phyloP scores from a whole-genome alignment of 768 basidiomycete genomes.

The Daedalea quercina region DNA sequence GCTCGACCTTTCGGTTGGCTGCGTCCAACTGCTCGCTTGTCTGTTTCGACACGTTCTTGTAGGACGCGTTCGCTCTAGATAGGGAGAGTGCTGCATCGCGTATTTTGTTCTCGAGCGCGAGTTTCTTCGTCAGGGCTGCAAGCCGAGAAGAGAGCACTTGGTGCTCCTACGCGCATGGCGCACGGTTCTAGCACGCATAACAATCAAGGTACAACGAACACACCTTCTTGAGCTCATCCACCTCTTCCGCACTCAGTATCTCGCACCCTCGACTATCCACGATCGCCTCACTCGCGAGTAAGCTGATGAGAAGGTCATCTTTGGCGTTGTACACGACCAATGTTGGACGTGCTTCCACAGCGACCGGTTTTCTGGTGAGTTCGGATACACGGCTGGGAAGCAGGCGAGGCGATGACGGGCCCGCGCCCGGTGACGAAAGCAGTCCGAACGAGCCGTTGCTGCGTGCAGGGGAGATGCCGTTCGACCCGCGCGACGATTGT shows the following conservation, averaged over 20 bases:
- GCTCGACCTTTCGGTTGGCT: constrained; percentile 67
- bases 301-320: constrained; percentile 83
- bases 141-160: constrained; percentile 60
- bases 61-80: constrained; percentile 53
- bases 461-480: constrained; percentile 17
- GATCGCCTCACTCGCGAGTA: constrained; percentile 89
- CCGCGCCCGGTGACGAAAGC: constrained; percentile 28
- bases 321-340: constrained; percentile 48
- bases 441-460: constrained; percentile 21
- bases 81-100: constrained; percentile 80
- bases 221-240: constrained; percentile 67
- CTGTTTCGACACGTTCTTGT: constrained; percentile 56
- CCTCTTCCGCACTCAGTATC: constrained; percentile 67
- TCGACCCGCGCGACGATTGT: constrained; percentile 18
- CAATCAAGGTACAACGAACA: constrained; percentile 36
- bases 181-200: constrained; percentile 15
- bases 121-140: constrained; percentile 62
- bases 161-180: constrained; percentile 54
- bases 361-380: constrained; percentile 30
- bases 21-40: constrained; percentile 64
- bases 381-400: constrained; percentile 23
- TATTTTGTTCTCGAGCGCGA: constrained; percentile 78
- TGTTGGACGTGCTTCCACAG: constrained; percentile 33
- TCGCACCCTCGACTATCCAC: constrained; percentile 84
- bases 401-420: constrained; percentile 35